Conservation (phyloP, 495 filamentous ascomycete species). For the Xylaria cubensis region DNA sequence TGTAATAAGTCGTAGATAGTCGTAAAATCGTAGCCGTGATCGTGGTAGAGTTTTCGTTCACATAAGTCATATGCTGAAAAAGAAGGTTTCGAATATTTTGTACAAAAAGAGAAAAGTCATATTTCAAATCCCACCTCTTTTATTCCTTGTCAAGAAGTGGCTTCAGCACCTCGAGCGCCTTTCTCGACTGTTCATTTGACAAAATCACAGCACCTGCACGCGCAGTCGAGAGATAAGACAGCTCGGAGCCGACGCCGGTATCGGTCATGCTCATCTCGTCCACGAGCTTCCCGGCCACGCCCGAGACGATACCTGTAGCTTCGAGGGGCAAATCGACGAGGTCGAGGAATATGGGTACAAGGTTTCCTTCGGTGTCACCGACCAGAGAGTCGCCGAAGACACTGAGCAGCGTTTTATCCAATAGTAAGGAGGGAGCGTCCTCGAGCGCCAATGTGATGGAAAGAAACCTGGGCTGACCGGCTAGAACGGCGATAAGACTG, state of each 20-base stretch:
- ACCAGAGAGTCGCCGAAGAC: constrained; percentile 74
- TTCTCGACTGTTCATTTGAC: constrained; percentile 69
- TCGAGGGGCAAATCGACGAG: constrained; percentile 81
- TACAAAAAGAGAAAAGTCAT: neutral
- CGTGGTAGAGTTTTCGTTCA: constrained; percentile 11
- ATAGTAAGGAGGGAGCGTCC: constrained; percentile 81
- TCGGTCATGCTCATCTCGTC: constrained; percentile 57
- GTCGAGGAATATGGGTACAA: constrained; percentile 91
- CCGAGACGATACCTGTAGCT: constrained; percentile 92
- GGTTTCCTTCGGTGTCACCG: constrained; percentile 77
- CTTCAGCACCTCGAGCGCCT: constrained; percentile 73
- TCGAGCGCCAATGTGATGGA: constrained; percentile 84
- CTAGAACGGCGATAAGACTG: constrained; percentile 71
- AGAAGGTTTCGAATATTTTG: neutral
- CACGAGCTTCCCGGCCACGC: constrained; percentile 81
- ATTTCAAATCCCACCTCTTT: neutral
- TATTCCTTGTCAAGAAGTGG: constrained; percentile 47
- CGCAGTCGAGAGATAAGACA: constrained; percentile 90
- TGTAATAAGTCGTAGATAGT: constrained; percentile 3
- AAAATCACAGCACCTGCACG: constrained; percentile 91
- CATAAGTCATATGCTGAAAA: neutral
- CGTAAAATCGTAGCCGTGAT: constrained; percentile 16
- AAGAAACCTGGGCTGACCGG: constrained; percentile 77
- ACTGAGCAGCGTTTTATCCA: constrained; percentile 75
- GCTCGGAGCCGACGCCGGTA: constrained; percentile 69